Base-by-base conservation (phyloP, 805 yeast genomes). In the Saccharomycopsis sp. region DNA sequence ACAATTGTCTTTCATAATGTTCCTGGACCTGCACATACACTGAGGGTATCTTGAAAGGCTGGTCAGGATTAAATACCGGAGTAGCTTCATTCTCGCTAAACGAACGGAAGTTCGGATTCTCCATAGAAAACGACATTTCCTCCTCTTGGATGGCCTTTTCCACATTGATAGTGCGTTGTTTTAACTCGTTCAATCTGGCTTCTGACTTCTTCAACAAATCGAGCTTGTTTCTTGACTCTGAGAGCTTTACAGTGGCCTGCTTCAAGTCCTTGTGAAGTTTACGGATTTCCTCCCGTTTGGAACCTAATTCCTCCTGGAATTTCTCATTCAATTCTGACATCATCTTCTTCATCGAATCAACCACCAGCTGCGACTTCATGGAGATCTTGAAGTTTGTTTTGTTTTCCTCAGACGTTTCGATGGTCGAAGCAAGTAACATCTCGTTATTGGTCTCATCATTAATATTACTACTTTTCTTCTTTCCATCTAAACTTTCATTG, bases 11-110 rank as follows among this genome's bases (percentile, higher is more conserved):
- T 17, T 44, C 49, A 17, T 44, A 44, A 61, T 73, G 73, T 2
- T 67, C 62, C 57, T 76, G 78, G n/a, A 87, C 70, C 62, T 77
- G 78, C 47, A 82, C 79, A 66, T 80, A 85, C 14, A 88, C 75
- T 3, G 82, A 76, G 67, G 80, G 76, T 9, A 89, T 80, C 54
- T 87, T 78, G 71, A 89, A 93, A n/a, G 97, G 97, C 67, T 89
- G 93, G 71, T 92, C 97, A 0, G 96, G 93, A 70, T 87, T 93
- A 65, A 83, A 86, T 58, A 79, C 83, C 1, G 56, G 56, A 23
- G 23, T 56, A 24, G 41, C 47, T 23, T 79, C 80, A 61, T 71
- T 77, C 64, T 69, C 66, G 66, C 74, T 71, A 41, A 72, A 76
- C 20, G 73, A 76, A 3, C 12, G 22, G 12, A 44, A 44, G 12